phyloP scores from a whole-genome alignment of 305 asterid genomes.

The Coffea humblotiana region DNA sequence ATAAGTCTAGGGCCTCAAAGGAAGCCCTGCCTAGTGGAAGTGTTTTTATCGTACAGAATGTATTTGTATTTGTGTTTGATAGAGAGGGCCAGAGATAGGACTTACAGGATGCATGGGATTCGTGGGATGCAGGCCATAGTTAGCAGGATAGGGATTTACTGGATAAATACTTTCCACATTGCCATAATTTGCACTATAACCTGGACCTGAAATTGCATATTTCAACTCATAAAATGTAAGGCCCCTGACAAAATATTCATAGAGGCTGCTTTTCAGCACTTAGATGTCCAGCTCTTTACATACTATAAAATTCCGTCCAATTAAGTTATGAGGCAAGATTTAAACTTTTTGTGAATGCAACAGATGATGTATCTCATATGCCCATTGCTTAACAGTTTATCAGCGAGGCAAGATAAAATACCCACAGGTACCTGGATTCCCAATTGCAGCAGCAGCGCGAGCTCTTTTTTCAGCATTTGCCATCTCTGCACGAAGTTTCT shows the following conservation, averaged over 20 bases:
- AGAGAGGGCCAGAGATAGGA: not conserved
- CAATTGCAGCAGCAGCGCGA: slow-evolving; percentile 54
- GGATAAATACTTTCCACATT: slow-evolving; percentile 59
- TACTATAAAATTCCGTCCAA: not conserved
- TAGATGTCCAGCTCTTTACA: not conserved
- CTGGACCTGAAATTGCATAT: slow-evolving; percentile 44
- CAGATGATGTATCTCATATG: not conserved
- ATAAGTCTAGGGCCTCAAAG: not conserved
- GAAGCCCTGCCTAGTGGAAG: not conserved
- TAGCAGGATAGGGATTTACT: slow-evolving; percentile 57
- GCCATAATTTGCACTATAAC: slow-evolving; percentile 58
- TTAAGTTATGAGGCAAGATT: not conserved
- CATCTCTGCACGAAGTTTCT: slow-evolving; percentile 92
- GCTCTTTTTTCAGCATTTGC: slow-evolving; percentile 88
- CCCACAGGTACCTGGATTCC: slow-evolving; percentile 57
- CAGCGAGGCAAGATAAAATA: slow-evolving; percentile 2
- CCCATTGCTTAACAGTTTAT: not conserved
- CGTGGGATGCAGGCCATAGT: slow-evolving; percentile 62
- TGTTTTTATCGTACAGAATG: not conserved
- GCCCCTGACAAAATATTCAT: too few species aligned
- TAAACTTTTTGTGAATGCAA: not conserved
- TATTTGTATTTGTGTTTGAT: not conserved
- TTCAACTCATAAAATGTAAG: slow-evolving; percentile 5
- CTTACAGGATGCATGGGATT: slow-evolving; percentile 67
- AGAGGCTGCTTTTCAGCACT: not conserved